Evolutionary conservation across 1,284 basidiomycete genomes (phyloP), one percentile per base, ranked within the genome.

Genomic region (Amylostereum chailletii): DNA sequence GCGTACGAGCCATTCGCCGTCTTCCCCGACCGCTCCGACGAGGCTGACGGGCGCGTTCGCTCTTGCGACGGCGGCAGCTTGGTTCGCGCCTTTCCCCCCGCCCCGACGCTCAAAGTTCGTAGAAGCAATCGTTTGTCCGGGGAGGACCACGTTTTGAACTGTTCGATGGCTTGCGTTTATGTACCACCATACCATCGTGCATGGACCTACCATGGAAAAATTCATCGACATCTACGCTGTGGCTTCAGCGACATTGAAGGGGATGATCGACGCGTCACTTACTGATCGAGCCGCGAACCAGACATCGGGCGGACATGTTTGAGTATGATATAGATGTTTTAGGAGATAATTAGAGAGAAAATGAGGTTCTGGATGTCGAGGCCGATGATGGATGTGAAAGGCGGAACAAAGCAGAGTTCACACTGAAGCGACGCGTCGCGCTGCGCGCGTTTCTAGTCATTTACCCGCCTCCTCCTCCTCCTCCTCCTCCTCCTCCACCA

Each of bases 41-140:
- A 81, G 68, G 44, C 65, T 60, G 9, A 71, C 76, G 7, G 47
- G 52, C 1, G 51, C 71, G 26, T 74, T 75, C 9, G 78, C 77
- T 41, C 68, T 69, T 2, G 72, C 71, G 19, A 79, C 67, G 4
- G 78, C 76, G 2, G 74, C 72, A 4, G 79, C 74, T 58, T 81
- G 78, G 59, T 81, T 81, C 4, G 75, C 77, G 33, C 79, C 79
- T 60, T 80, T 81, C 2, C 78, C 79, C 1, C 79, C 78, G 2
- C 72, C 65, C 1, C 74, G 67, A 47, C 71, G 69, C 45, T 72
- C 70, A 47, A 75, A 70, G 5, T 55, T 57, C 34, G 65, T 60
- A 5, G 79, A 79, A 2, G 76, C 77, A 26, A 78, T 74, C 1
- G 78, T 81, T 60, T 80, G 71, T 34, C 77, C 77, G 3, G 77